phyloP scores from a whole-genome alignment of 1,284 basidiomycete genomes.

The Trichosporon asahii region DNA sequence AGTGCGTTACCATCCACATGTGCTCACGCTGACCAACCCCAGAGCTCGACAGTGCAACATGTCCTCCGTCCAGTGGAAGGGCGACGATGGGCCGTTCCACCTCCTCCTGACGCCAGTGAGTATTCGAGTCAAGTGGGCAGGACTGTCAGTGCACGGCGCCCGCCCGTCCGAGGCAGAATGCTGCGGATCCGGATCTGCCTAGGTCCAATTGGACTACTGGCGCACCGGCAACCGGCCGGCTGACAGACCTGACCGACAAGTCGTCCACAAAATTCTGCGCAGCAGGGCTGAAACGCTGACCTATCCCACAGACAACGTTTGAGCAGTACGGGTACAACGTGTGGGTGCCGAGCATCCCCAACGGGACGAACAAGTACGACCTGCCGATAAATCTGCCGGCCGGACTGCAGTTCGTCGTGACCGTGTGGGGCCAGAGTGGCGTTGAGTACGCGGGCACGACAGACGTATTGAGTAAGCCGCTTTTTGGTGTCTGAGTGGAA shows the following conservation, averaged over 20 bases:
- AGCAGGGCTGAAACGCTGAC: background rate
- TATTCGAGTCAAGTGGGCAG: background rate
- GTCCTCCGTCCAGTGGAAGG: conserved; percentile 33
- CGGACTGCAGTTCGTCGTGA: conserved; percentile 42
- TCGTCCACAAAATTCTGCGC: background rate
- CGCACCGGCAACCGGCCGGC: background rate
- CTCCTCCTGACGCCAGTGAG: conserved; percentile 46
- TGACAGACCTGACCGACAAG: background rate
- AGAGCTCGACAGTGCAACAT: conserved; percentile 19
- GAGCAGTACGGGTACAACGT: conserved; percentile 45
- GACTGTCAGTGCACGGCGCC: background rate
- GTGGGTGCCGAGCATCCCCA: conserved; percentile 42
- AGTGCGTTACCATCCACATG: conserved; percentile 11
- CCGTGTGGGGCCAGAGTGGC: conserved; percentile 47
- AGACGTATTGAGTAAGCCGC: conserved; percentile 43
- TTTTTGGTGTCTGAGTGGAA: too few species aligned
- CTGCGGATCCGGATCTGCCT: background rate
- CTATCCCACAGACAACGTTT: conserved; percentile 33
- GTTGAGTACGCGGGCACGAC: conserved; percentile 46
- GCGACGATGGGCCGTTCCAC: conserved; percentile 49
- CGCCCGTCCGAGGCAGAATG: background rate
- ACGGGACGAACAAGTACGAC: conserved; percentile 34
- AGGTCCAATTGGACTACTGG: too few species aligned
- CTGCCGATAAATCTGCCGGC: conserved; percentile 40
- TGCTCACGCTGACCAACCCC: background rate